Conservation (phyloP, 164 flowering plant genomes). For the Berberis thunbergii region DNA sequence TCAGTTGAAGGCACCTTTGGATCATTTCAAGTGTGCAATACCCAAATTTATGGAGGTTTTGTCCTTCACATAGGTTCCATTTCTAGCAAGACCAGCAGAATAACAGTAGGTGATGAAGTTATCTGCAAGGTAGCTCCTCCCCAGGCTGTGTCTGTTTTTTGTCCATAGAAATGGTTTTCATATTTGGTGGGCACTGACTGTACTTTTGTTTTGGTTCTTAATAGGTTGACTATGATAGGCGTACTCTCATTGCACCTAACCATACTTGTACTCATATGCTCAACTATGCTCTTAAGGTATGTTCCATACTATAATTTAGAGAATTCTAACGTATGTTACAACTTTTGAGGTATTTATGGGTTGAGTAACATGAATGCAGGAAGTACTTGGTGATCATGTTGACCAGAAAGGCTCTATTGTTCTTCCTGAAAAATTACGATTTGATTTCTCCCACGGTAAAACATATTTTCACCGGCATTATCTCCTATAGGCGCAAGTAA, state of each 20-base stretch:
- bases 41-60: conserved; percentile 85
- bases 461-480: background rate
- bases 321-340: background rate
- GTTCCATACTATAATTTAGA: conserved; percentile 2
- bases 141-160: background rate
- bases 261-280: conserved; percentile 99
- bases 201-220: conserved; percentile 2
- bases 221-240: conserved; percentile 91
- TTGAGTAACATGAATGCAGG: conserved; percentile 36
- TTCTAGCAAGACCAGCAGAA: conserved; percentile 28
- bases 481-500: background rate
- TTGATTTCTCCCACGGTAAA: conserved; percentile 96
- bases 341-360: background rate
- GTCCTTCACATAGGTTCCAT: conserved; percentile 81
- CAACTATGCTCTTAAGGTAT: conserved; percentile 92
- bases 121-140: conserved; percentile 57
- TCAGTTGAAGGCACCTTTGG: conserved; percentile 57
- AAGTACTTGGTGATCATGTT: conserved; percentile 92
- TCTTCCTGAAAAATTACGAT: conserved; percentile 93
- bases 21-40: conserved; percentile 68
- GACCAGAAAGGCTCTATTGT: conserved; percentile 99
- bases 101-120: conserved; percentile 62
- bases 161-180: background rate
- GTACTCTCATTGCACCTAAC: conserved; percentile 88
- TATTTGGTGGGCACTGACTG: background rate